Base-by-base conservation (phyloP, 148 eudicot genomes). In the Silene conica region DNA sequence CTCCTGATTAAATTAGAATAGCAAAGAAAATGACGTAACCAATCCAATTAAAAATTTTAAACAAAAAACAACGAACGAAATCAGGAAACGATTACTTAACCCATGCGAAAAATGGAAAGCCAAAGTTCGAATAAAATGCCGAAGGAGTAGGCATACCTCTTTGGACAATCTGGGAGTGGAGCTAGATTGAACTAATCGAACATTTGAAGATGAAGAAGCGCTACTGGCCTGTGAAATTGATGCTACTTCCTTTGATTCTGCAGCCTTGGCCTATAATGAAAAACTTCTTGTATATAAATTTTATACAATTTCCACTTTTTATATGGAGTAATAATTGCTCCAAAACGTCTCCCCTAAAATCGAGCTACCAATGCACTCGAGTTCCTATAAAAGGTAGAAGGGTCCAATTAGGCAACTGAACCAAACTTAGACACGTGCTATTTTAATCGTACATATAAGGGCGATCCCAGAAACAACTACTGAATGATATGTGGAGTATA, bases 231-330 rank as follows among this genome's bases (percentile, higher is more conserved):
- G 75, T 62, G 72, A 64, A 63, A 16, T 71, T 26, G 80, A 25
- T 3, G 82, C 57, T 63, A 64, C 63, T 31, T 71, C 84, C 68
- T 84, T 86, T 61, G 85, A 67, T 79, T 81, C 82, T 78, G 91
- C 84, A 75, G 91, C 95, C 69, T 89, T 86, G 22, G 88, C 95
- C 98, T 91, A 80, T 77, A 63, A 19, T 14, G 13, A 67, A 58
- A 66, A 75, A 65, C 45, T 21, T 22, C 10, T 58, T 23, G 70
- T 21, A 34, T 18, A 80, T 23, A 70, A 26, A 21, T n/a, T 34
- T 45, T 13, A 70, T 2, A 20, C 21, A 38, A n/a, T 52, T 52
- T 50, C 20, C 21, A 63, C 20, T n/a, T 38, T 26, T 3, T 15
- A 15, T 34, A 6, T n/a, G 28, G 28, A 26, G 28, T 26, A 26